Conservation (phyloP, 2,329 filamentous ascomycete genomes). For the Colletotrichum costaricense region DNA sequence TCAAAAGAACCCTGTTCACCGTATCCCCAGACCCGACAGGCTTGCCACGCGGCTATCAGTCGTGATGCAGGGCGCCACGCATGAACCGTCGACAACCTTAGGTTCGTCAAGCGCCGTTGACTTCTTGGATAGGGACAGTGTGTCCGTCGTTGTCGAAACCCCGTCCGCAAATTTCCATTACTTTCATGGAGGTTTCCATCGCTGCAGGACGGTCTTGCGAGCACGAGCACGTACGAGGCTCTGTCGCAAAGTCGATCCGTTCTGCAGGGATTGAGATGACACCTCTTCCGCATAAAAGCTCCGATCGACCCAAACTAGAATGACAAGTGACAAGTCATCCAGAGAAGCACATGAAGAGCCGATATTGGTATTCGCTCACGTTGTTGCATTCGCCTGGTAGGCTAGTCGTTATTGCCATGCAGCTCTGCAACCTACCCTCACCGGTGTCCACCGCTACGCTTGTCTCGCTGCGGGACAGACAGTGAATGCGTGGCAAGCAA, state of each 20-base stretch:
- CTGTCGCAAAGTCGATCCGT: not conserved
- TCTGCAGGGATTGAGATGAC: not conserved
- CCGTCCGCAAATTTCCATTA: not conserved
- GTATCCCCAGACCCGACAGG: not conserved
- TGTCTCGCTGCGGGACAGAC: not conserved
- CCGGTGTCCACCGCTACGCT: not conserved
- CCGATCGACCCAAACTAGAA: conserved; percentile 1
- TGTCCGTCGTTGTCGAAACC: not conserved
- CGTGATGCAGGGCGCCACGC: not conserved
- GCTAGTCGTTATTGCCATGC: not conserved
- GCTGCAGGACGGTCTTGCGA: not conserved
- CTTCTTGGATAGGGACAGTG: not conserved
- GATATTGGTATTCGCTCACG: too few relatives aligned
- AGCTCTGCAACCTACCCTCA: not conserved
- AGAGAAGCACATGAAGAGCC: not conserved
- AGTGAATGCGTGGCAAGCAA: not conserved
- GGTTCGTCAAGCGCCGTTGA: not conserved
- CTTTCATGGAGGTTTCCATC: not conserved
- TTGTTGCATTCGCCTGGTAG: not conserved
- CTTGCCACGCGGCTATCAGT: not conserved
- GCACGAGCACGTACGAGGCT: not conserved
- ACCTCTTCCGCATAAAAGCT: conserved; percentile 3
- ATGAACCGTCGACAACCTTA: not conserved
- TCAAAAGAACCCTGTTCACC: not conserved
- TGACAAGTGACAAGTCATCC: not conserved